These are phyloP conservation scores for Monosporascus sp. DNA, from an alignment of 2,329 filamentous ascomycete genomes.

Conservation along the genomic window DNA sequence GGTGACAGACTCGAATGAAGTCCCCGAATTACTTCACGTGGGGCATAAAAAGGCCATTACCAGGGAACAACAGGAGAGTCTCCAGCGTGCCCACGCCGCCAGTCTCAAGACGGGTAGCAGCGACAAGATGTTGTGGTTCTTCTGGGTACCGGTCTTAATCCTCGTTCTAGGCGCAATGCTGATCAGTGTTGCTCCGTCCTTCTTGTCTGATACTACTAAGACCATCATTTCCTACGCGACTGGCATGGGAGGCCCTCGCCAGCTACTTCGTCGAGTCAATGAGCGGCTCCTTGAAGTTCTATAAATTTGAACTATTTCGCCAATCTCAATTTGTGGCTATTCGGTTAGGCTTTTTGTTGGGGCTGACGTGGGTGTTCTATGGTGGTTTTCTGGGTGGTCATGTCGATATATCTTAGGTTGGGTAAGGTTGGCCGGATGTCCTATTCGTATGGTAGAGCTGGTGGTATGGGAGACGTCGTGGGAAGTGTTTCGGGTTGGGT, in stretches of 20 bases:
- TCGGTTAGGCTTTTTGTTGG: not conserved
- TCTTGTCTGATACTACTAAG: not conserved
- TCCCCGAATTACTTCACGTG: constrained; percentile 48
- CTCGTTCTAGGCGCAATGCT: not conserved
- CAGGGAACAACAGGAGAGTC: constrained; percentile 59
- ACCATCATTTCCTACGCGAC: not conserved
- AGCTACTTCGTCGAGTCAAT: not conserved
- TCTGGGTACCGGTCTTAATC: constrained; percentile 50
- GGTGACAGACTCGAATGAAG: constrained; percentile 22
- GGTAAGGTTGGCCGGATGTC: not conserved
- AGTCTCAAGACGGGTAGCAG: constrained; percentile 59
- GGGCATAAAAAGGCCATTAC: constrained; percentile 60
- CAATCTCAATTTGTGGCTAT: not conserved
- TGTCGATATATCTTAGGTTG: not conserved
- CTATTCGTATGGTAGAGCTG: no score
- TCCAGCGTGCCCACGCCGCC: constrained; percentile 55
- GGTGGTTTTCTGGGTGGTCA: not conserved
- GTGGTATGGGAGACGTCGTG: no score
- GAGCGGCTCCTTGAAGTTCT: not conserved
- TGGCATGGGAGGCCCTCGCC: not conserved
- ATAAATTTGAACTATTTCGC: not conserved
- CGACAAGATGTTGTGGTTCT: constrained; percentile 62
- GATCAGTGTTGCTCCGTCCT: not conserved
- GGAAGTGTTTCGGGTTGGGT: no score
- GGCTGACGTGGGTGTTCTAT: not conserved